Evolutionary conservation across 805 yeast genomes (phyloP).

Genomic region (Ogataea corticis): DNA sequence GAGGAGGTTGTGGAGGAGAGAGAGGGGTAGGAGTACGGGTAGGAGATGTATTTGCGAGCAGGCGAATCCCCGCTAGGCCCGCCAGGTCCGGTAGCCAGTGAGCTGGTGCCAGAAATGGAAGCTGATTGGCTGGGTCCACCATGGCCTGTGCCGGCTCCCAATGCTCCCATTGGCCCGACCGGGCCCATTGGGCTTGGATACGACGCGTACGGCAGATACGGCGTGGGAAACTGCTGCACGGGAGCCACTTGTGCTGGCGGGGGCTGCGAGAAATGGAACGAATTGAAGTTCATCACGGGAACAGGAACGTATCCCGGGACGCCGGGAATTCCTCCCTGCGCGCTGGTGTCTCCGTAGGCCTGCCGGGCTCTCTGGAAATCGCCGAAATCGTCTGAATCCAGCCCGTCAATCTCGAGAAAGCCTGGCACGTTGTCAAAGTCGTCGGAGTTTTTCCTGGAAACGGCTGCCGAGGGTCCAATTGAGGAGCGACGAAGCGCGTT

Average conservation of each 20-base stretch:
- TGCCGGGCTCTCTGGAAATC: constrained; percentile 15
- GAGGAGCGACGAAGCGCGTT: constrained; percentile 57
- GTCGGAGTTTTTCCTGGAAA: constrained; percentile 16
- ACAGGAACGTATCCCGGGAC: background rate
- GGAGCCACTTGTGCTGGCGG: background rate
- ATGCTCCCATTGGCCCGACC: no score
- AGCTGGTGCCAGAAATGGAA: no score
- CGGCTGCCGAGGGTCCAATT: constrained; percentile 45
- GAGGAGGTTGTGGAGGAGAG: background rate
- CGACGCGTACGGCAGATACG: background rate
- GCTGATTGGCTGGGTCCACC: no score
- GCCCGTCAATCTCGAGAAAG: constrained; percentile 26
- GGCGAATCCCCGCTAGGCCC: no score
- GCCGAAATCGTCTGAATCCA: constrained; percentile 17
- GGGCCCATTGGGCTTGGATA: no score
- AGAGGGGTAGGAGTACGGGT: background rate
- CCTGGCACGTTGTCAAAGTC: constrained; percentile 20
- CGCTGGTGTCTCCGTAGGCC: background rate
- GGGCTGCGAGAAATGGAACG: constrained; percentile 9
- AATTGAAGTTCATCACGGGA: constrained; percentile 10
- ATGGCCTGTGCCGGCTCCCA: no score
- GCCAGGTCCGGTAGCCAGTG: no score
- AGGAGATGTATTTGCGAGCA: background rate
- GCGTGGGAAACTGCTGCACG: background rate
- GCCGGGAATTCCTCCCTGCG: no score